phyloP scores from a whole-genome alignment of 208 protist species.

The Angomonas ambiguus region DNA sequence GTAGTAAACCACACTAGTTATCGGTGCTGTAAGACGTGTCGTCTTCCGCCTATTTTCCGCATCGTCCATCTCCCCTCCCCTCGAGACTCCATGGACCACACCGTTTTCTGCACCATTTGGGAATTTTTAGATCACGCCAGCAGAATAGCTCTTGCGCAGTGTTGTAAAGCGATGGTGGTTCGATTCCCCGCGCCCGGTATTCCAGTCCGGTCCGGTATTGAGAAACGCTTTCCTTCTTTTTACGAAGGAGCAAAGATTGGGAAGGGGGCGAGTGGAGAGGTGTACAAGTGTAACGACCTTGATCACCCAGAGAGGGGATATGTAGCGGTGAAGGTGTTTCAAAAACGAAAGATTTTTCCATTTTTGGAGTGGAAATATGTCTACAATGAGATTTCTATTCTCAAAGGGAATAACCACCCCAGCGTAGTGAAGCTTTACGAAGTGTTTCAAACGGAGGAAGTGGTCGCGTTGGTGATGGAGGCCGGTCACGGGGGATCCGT shows the following conservation, averaged over 20 bases:
- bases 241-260: slow-evolving; percentile 61
- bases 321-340: slow-evolving; percentile 63
- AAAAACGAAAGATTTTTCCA: slow-evolving; percentile 30
- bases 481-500: slow-evolving; percentile 66
- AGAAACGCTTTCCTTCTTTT: slow-evolving; percentile 62
- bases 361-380: slow-evolving; percentile 41
- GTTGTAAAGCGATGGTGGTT: slow-evolving; percentile 47
- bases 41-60: slow-evolving; percentile 54
- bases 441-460: slow-evolving; percentile 62
- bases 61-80: slow-evolving; percentile 30
- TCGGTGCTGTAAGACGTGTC: slow-evolving; percentile 49
- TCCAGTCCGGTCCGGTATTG: slow-evolving; percentile 36
- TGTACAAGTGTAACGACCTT: slow-evolving; percentile 76
- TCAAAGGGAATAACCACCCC: slow-evolving; percentile 38
- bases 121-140: slow-evolving; percentile 40
- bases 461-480: slow-evolving; percentile 70
- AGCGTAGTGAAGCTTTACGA: slow-evolving; percentile 52
- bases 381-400: slow-evolving; percentile 47
- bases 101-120: slow-evolving; percentile 34
- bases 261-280: slow-evolving; percentile 52
- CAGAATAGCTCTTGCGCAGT: slow-evolving; percentile 58
- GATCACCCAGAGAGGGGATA: slow-evolving; percentile 15
- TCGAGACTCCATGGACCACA: slow-evolving; percentile 23
- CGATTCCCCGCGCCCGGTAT: slow-evolving; percentile 45
- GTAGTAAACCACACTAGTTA: slow-evolving; percentile 1